Evolutionary conservation across 2,329 filamentous ascomycete genomes (phyloP), one percentile per base, ranked within the genome.

Genomic region (Botrytis fragariae): DNA sequence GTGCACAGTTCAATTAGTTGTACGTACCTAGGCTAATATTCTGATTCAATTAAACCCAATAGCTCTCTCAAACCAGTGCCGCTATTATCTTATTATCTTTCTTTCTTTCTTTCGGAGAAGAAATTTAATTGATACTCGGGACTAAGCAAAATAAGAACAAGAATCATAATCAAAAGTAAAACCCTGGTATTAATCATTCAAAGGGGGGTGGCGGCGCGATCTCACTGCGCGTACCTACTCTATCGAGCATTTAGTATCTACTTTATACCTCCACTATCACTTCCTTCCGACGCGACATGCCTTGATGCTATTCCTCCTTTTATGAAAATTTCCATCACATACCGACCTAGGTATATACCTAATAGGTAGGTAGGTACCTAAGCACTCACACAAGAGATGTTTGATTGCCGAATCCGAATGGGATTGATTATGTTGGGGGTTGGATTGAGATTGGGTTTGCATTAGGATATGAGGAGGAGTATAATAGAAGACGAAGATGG

Each of bases 1-100:
- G 51, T 57, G 60, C 60, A 62, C 60, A 62, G 37, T 62, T 42
- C 60, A 42, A 37, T 62, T 61, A 39, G 60, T n/a, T n/a, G 60
- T 39, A 62, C 35, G 60, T 62, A 62, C 60, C 22, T 62, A 39
- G 59, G 37, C 35, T 61, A 61, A 39, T 61, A n/a, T 61, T 61
- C n/a, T 39, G 59, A 61, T 61, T 61, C 59, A 61, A 61, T 39
- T 25, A 22, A 39, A 39, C 22, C 35, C 39, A 44, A 62, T 62
- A 39, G 35, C 60, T 39, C 12, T 42, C 35, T 18, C 37, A n/a
- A 42, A n/a, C 35, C n/a, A 42, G 61, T 44, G 39, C 61, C 39
- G 61, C 61, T 63, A 9, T 63, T 44, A 63, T 42, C 48, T 5
- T n/a, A 6, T n/a, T 14, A n/a, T 6, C 10, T 48, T 25, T 25